Percentiles rank a stretch among this genome's conserved stretches.
These are phyloP conservation scores for Spathaspora sp. DNA, from an alignment of 1,139 yeast species.

Conservation along the genomic window DNA sequence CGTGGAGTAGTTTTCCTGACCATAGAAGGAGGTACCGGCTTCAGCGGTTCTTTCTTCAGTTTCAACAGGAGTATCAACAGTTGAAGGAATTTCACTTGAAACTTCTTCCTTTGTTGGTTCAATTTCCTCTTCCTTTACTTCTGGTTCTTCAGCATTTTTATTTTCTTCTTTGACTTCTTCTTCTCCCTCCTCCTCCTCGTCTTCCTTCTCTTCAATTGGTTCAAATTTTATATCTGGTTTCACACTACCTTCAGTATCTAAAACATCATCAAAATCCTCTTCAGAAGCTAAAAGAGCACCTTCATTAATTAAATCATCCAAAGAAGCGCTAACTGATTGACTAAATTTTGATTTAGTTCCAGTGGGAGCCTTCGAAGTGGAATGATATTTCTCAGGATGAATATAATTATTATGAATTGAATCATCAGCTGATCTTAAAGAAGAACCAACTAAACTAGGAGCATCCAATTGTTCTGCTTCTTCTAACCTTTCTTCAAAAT, in stretches of 20 bases:
- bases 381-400: constrained; percentile 43
- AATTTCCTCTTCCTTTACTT: constrained; percentile 5
- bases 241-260: constrained; percentile 54
- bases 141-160: constrained; percentile 10
- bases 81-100: constrained; percentile 5
- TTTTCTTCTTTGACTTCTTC: constrained; percentile 7
- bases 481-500: constrained; percentile 55
- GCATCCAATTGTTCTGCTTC: constrained; percentile 47
- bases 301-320: constrained; percentile 57
- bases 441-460: constrained; percentile 60
- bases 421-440: constrained; percentile 53
- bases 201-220: constrained; percentile 14
- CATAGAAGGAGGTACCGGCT: constrained; percentile 16
- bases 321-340: constrained; percentile 40
- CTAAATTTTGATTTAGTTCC: constrained; percentile 15
- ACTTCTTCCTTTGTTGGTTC: background rate
- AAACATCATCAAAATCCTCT: constrained; percentile 50
- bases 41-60: constrained; percentile 6
- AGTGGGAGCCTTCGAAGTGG: background rate
- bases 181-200: background rate
- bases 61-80: constrained; percentile 7
- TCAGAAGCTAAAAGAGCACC: constrained; percentile 63
- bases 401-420: constrained; percentile 47
- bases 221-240: constrained; percentile 43
- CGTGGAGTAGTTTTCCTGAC: constrained; percentile 37